Conservation (phyloP, 495 filamentous ascomycete genomes). For the Penicillium diatomitis region DNA sequence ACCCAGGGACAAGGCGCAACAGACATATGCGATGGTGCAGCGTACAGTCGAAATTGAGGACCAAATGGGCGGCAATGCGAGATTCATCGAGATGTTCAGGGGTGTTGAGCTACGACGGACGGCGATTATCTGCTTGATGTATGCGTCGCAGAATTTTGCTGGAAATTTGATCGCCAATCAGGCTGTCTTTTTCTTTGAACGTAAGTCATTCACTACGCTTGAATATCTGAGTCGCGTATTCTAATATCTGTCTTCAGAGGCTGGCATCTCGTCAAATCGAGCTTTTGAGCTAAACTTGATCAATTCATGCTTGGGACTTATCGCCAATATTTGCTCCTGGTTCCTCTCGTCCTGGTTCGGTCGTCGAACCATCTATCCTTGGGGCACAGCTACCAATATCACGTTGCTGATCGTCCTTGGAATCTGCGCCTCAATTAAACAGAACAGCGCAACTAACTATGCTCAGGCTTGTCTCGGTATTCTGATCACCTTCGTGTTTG, state of each 20-base stretch:
- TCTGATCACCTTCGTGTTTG: conserved; percentile 42
- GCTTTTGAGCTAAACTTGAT: conserved; percentile 31
- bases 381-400: conserved; percentile 31
- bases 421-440: conserved; percentile 33
- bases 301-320: conserved; percentile 28
- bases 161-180: conserved; percentile 22
- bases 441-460: conserved; percentile 21
- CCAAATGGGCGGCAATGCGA: conserved; percentile 45
- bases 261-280: conserved; percentile 13
- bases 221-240: background rate
- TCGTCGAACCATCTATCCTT: conserved; percentile 40
- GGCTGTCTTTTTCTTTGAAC: conserved; percentile 21
- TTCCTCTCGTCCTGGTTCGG: conserved; percentile 27
- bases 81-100: conserved; percentile 57
- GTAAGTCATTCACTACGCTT: conserved; percentile 5
- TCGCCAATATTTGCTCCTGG: conserved; percentile 23
- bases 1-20: conserved; percentile 46
- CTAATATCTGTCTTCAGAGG: conserved; percentile 14
- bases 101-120: conserved; percentile 59
- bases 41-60: conserved; percentile 60
- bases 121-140: conserved; percentile 54
- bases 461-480: conserved; percentile 45
- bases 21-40: conserved; percentile 65
- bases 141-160: conserved; percentile 29
- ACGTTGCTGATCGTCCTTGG: conserved; percentile 28